Evolutionary conservation across 495 filamentous ascomycete species (phyloP), one percentile per base, ranked within the genome.

Genomic region (Polyplosphaeria fusca): DNA sequence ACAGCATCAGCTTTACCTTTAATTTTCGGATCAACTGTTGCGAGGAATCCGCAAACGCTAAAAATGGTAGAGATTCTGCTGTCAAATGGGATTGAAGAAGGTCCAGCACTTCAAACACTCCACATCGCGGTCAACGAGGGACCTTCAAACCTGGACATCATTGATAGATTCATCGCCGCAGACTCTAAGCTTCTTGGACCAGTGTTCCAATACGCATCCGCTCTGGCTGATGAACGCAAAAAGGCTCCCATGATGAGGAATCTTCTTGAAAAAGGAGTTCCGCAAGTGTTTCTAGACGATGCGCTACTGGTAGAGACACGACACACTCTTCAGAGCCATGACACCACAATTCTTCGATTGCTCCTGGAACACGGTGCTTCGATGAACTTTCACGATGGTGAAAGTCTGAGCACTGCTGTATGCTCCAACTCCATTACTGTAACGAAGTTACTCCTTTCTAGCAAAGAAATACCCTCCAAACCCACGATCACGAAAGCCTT

Each of bases 281-380:
- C 41, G 4, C 47, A 52, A 27, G 43, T 26, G 25, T 2, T 37
- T 12, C 35, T 58, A 25, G 54, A 58, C 18, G 35, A 43, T 32
- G 60, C 47, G 2, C 50, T 63, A n/a, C 24, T 44, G 14, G 5
- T 23, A 16, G 54, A 63, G 22, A 50, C 55, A 38, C 26, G 23
- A 18, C 39, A 22, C 4, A 48, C 39, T 28, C 37, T 55, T 13
- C 19, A 7, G 26, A 27, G n/a, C 13, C 38, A 49, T 19, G 47
- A 49, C 23, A 24, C 41, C 4, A 28, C 20, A 1, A 22, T 63
- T 14, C 47, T 63, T 23, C 12, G 47, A 14, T 20, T 63, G 9
- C 42, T 63, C 16, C 28, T 58, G 19, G 16, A 58, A 20, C 24
- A 63, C 39, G 55, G 60, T 30, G 60, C 48, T 5, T 58, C 60